Percentiles rank a stretch among this genome's conserved stretches.
Conservation (phyloP, 495 filamentous ascomycete species). For the Aspergillus panamensis region DNA sequence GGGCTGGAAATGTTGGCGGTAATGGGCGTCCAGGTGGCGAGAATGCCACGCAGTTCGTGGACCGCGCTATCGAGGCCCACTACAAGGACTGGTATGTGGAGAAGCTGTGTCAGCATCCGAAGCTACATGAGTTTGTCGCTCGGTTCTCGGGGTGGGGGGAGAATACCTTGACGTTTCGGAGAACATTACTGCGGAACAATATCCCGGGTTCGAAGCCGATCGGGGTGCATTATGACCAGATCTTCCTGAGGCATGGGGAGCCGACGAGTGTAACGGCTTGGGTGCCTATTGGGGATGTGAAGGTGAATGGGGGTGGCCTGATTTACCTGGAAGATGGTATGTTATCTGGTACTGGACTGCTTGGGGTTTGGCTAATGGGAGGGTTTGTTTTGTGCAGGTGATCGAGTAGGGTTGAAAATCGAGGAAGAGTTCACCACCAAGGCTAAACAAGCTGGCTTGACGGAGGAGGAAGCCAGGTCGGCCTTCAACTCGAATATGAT, state of each 20-base stretch:
- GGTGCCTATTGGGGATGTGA: conserved; percentile 62
- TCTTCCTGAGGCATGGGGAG: conserved; percentile 59
- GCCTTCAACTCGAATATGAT: conserved; percentile 60
- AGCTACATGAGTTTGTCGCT: conserved; percentile 49
- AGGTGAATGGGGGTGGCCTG: conserved; percentile 54
- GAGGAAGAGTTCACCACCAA: conserved; percentile 48
- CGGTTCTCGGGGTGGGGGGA: conserved; percentile 53
- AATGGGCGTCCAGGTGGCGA: conserved; percentile 49
- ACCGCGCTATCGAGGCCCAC: conserved; percentile 54
- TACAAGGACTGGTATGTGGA: conserved; percentile 55
- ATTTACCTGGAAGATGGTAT: conserved; percentile 57
- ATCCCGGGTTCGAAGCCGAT: conserved; percentile 57
- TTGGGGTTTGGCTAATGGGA: background rate
- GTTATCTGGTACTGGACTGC: conserved; percentile 5
- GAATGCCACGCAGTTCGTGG: conserved; percentile 47
- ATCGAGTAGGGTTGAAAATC: conserved; percentile 39
- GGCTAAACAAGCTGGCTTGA: conserved; percentile 42
- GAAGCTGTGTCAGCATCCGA: conserved; percentile 53
- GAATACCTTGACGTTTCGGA: conserved; percentile 44
- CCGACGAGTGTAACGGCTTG: conserved; percentile 58
- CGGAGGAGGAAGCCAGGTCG: conserved; percentile 48
- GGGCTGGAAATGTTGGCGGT: conserved; percentile 47
- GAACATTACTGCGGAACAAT: conserved; percentile 56
- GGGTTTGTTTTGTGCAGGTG: conserved; percentile 23
- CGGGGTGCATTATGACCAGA: conserved; percentile 64